Conservation (phyloP, 768 basidiomycete species). For the Termitomyces titanicus region DNA sequence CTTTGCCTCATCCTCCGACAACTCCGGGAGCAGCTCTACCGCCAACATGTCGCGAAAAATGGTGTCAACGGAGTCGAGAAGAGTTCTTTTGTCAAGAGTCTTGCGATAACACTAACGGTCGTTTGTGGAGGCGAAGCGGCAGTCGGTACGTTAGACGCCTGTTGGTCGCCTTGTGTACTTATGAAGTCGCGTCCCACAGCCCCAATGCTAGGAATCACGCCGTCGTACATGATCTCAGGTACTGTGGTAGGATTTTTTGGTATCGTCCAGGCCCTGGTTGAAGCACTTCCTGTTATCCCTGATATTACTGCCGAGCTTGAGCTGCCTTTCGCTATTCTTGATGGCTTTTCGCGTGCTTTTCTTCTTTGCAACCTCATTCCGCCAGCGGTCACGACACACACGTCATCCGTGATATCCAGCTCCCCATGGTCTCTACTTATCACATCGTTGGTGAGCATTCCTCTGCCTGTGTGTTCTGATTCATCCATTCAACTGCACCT, state of each 20-base stretch:
- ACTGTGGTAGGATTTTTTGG: slow-evolving; percentile 61
- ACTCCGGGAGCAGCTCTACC: slow-evolving; percentile 48
- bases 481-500: not conserved
- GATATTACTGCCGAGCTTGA: slow-evolving; percentile 52
- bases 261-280: slow-evolving; percentile 55
- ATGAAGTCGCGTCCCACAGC: slow-evolving; percentile 31
- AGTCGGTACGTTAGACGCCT: slow-evolving; percentile 41
- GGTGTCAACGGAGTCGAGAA: slow-evolving; percentile 37
- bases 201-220: slow-evolving; percentile 59
- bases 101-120: slow-evolving; percentile 56
- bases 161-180: not conserved
- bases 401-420: slow-evolving; percentile 43
- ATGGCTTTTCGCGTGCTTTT: slow-evolving; percentile 76
- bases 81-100: slow-evolving; percentile 55
- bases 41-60: slow-evolving; percentile 41
- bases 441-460: slow-evolving; percentile 58
- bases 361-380: slow-evolving; percentile 79
- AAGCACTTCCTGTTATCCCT: slow-evolving; percentile 56
- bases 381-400: slow-evolving; percentile 54
- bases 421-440: slow-evolving; percentile 80
- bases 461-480: not conserved
- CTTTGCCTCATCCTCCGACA: slow-evolving; percentile 70
- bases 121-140: slow-evolving; percentile 81
- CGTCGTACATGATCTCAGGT: slow-evolving; percentile 81
- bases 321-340: slow-evolving; percentile 68